phyloP scores from a whole-genome alignment of 805 yeast species.

The Kuraishia molischiana region DNA sequence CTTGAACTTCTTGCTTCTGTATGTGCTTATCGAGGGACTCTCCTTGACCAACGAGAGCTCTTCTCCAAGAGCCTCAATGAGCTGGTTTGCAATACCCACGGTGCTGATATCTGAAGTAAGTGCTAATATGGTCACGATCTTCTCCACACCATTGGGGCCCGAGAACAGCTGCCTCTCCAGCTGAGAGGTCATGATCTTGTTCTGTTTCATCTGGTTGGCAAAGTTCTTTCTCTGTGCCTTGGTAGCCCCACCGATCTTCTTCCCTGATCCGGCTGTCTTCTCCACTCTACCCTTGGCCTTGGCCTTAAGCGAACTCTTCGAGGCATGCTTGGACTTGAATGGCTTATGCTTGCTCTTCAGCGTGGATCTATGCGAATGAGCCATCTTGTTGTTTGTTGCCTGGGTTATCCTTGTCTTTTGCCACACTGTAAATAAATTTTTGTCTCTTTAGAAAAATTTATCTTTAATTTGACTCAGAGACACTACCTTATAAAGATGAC shows the following conservation, averaged over 20 bases:
- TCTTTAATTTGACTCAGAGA: no score
- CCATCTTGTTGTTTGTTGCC: neutral
- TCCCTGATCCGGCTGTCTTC: conserved; percentile 31
- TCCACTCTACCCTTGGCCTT: conserved; percentile 83
- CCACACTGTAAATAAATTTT: no score
- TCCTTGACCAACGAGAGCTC: conserved; percentile 20
- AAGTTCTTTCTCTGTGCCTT: conserved; percentile 66
- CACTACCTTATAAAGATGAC: no score
- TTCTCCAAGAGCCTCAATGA: conserved; percentile 31
- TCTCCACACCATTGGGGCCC: conserved; percentile 72
- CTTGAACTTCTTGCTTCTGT: conserved; percentile 57
- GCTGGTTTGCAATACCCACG: conserved; percentile 38
- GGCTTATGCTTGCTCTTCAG: conserved; percentile 79
- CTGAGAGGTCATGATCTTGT: conserved; percentile 54
- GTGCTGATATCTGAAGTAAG: conserved; percentile 64
- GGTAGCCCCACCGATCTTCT: conserved; percentile 27
- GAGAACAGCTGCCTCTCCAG: conserved; percentile 65
- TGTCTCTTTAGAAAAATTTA: no score
- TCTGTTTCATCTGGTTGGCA: conserved; percentile 66
- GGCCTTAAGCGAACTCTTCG: conserved; percentile 81
- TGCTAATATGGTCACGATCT: conserved; percentile 73
- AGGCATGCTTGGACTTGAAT: conserved; percentile 85
- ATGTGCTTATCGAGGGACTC: conserved; percentile 40
- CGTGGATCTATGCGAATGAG: conserved; percentile 41
- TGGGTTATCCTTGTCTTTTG: no score